Conservation (phyloP, 2,329 filamentous ascomycete genomes). For the Exophiala phaeomuriformis region DNA sequence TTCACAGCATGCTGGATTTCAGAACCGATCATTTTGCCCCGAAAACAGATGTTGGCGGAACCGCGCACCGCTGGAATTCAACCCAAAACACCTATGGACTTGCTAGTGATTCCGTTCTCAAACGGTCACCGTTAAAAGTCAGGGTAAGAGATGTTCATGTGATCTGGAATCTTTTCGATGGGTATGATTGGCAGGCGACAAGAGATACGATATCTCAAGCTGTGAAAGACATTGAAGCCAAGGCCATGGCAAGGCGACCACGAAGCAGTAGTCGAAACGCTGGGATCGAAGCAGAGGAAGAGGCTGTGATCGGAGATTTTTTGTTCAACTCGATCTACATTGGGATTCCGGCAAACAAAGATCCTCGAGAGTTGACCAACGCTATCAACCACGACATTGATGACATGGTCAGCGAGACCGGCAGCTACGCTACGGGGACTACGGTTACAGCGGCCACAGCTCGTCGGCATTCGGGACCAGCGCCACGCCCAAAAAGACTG, state of each 20-base stretch:
- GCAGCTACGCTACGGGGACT: conserved; percentile 74
- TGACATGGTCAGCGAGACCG: conserved; percentile 79
- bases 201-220: conserved; percentile 79
- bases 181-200: conserved; percentile 90
- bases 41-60: conserved; percentile 54
- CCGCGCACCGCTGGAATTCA: conserved; percentile 74
- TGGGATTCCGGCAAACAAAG: conserved; percentile 76
- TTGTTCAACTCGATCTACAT: conserved; percentile 99
- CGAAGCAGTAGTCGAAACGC: conserved; percentile 51
- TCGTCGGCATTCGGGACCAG: conserved; percentile 27
- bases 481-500: conserved; percentile 51
- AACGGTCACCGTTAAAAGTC: conserved; percentile 65
- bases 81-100: conserved; percentile 65
- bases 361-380: conserved; percentile 70
- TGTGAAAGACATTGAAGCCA: conserved; percentile 77
- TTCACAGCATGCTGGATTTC: conserved; percentile 51
- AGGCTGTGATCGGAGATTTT: conserved; percentile 85
- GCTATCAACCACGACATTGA: conserved; percentile 86
- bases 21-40: conserved; percentile 70
- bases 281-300: conserved; percentile 58
- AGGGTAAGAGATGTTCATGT: conserved; percentile 79
- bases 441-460: conserved; percentile 35
- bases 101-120: conserved; percentile 54
- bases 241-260: conserved; percentile 66
- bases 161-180: conserved; percentile 97